Percentiles rank a stretch among this genome's conserved stretches.
These are phyloP conservation scores for Hypsizygus marmoreus DNA, from an alignment of 768 basidiomycete genomes.

Conservation along the genomic window DNA sequence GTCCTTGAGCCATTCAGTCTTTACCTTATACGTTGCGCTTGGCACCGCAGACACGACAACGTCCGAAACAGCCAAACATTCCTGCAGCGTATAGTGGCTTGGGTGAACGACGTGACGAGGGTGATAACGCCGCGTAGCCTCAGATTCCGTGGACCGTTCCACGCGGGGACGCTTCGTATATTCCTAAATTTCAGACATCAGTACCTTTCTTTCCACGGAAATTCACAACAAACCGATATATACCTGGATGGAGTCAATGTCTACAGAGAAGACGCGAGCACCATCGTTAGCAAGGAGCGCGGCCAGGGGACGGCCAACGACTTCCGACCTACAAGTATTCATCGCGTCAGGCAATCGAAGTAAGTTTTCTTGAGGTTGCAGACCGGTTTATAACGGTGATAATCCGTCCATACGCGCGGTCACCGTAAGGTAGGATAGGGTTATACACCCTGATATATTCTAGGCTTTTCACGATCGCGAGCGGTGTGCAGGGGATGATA, in stretches of 20 bases:
- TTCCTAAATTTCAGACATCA: slow-evolving; percentile 46
- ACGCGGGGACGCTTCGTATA: slow-evolving; percentile 87
- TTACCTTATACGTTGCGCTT: slow-evolving; percentile 78
- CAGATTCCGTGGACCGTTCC: slow-evolving; percentile 32
- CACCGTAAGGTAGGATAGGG: slow-evolving; percentile 87
- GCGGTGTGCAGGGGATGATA: slow-evolving; percentile 94
- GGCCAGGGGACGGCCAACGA: slow-evolving; percentile 95
- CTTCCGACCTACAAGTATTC: slow-evolving; percentile 73
- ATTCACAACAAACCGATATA: background rate
- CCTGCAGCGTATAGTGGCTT: slow-evolving; percentile 64
- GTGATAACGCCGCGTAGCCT: slow-evolving; percentile 61
- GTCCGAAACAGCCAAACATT: slow-evolving; percentile 84
- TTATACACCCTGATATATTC: slow-evolving; percentile 95
- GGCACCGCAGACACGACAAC: slow-evolving; percentile 97
- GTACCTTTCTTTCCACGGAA: background rate
- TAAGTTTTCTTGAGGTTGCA: slow-evolving; percentile 7
- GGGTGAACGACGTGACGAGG: slow-evolving; percentile 84
- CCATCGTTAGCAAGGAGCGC: slow-evolving; percentile 96
- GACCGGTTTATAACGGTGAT: slow-evolving; percentile 94
- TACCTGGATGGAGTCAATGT: slow-evolving; percentile 92
- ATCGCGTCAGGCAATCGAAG: background rate
- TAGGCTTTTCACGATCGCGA: slow-evolving; percentile 94
- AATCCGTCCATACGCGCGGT: slow-evolving; percentile 91
- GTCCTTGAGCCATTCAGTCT: slow-evolving; percentile 87
- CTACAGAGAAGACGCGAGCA: slow-evolving; percentile 91